Evolutionary conservation across 176 grass and related monocot genomes (phyloP), one percentile per base, ranked within the genome.

Genomic region (Poa annua): DNA sequence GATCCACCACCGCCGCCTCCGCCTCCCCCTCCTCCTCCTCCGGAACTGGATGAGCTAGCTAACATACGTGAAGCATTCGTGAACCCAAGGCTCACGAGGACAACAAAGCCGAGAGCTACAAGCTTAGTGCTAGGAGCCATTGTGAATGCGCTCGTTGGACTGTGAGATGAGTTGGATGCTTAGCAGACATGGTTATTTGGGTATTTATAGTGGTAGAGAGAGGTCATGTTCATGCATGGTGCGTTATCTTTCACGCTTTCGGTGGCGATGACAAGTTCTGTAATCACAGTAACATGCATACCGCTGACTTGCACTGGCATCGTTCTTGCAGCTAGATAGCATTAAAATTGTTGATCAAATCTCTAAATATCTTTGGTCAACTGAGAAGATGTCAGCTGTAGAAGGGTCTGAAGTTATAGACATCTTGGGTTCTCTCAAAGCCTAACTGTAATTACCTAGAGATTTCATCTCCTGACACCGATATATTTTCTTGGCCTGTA

Each of bases 71-170:
- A 57, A 8, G 88, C 88, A 86, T 54, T 17, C 42, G 70, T 64
- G 62, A 86, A 62, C 12, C 78, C 88, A 2, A 86, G 61, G 71
- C 78, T 78, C 52, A 85, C 39, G 83, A 89, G 82, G 21, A 85
- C 63, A 11, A 53, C 49, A 24, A 89, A 77, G 52, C 81, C 88
- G 11, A 81, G 78, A 76, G 78, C 77, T 32, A 86, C 69, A 59
- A 77, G 61, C 70, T 85, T 89, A 49, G 62, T 71, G 19, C n/a
- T 57, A 14, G 77, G 8, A 71, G 88, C 78, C 88, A 89, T 89
- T 51, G 80, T 64, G 14, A 67, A 39, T n/a, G 62, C 76, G 26
- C 38, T 87, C 42, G 44, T 16, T 80, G 54, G 45, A 38, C 8
- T 56, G 69, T 39, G 48, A 56, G 17, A 8, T 11, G 63, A 63